Percentiles rank a stretch among this genome's conserved stretches.
phyloP scores from a whole-genome alignment of 164 flowering plant species.

The Vitis amurensis region DNA sequence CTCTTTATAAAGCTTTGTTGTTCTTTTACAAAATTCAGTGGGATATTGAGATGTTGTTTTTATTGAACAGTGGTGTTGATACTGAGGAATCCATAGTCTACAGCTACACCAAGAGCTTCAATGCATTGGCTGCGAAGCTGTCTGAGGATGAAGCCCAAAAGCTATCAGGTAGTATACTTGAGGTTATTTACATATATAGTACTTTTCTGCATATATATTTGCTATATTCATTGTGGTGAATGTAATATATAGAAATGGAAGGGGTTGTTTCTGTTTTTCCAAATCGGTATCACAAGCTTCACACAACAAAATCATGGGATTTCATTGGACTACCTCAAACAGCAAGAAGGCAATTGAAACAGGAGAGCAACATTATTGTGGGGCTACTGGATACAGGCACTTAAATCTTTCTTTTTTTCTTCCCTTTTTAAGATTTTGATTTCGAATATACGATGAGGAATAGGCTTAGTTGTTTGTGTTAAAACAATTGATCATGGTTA shows the following conservation, averaged over 20 bases:
- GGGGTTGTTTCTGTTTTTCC: constrained; percentile 54
- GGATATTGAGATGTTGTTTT: not conserved
- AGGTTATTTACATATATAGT: not conserved
- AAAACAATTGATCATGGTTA: no score
- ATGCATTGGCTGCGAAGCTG: constrained; percentile 74
- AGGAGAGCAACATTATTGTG: constrained; percentile 55
- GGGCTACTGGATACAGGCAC: constrained; percentile 76
- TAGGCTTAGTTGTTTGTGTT: no score
- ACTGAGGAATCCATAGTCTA: constrained; percentile 53
- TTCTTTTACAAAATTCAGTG: no score
- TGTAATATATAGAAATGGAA: constrained; percentile 41
- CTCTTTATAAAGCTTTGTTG: no score
- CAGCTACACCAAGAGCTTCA: constrained; percentile 65
- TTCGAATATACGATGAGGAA: no score
- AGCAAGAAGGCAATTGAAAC: constrained; percentile 34
- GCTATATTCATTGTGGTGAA: not conserved
- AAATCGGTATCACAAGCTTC: constrained; percentile 54
- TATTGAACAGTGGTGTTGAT: constrained; percentile 29
- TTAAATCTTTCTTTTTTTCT: not conserved
- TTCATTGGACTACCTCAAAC: constrained; percentile 59
- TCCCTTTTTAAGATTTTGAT: no score
- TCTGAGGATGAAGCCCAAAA: constrained; percentile 44
- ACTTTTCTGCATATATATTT: not conserved
- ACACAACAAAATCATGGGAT: constrained; percentile 87
- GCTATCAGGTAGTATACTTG: constrained; percentile 37